A percentile compares a stretch with the other conserved stretches of the same genome.
phyloP scores from a whole-genome alignment of 2,329 filamentous ascomycete genomes.

The Phoma sp. region DNA sequence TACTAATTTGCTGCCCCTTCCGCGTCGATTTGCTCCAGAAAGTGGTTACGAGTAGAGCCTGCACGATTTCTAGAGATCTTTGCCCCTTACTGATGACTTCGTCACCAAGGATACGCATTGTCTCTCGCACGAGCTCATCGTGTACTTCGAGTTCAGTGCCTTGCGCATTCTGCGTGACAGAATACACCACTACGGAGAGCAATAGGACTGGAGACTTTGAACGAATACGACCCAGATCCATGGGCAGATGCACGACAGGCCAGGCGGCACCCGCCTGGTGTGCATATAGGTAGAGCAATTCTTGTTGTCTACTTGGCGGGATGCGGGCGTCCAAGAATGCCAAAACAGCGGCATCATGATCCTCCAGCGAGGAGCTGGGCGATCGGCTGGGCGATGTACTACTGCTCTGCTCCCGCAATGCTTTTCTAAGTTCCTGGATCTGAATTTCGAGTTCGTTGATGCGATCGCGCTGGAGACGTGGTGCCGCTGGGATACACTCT shows the following conservation, averaged over 20 bases:
- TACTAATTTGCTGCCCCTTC: conserved; percentile 27
- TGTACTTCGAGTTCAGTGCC: conserved; percentile 28
- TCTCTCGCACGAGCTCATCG: conserved; percentile 34
- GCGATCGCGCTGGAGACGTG: conserved; percentile 36
- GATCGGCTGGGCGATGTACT: conserved; percentile 27
- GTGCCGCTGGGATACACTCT: conserved; percentile 32
- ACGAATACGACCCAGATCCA: conserved; percentile 24
- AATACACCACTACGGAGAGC: conserved; percentile 27
- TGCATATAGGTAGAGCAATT: conserved; percentile 25
- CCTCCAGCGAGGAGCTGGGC: conserved; percentile 21
- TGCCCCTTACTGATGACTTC: conserved; percentile 32
- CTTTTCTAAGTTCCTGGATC: conserved; percentile 27
- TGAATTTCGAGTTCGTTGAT: conserved; percentile 37
- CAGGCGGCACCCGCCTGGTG: conserved; percentile 27
- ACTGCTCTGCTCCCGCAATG: conserved; percentile 24
- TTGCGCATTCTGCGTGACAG: conserved; percentile 29
- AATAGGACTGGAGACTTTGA: conserved; percentile 32
- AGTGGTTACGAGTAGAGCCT: conserved; percentile 32
- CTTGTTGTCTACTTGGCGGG: conserved; percentile 25
- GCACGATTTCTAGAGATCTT: conserved; percentile 37
- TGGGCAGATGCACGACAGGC: conserved; percentile 23
- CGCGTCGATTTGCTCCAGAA: conserved; percentile 34
- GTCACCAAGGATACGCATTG: conserved; percentile 30
- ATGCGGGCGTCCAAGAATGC: conserved; percentile 33
- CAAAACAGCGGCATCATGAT: conserved; percentile 24